Percentiles rank a stretch among this genome's conserved stretches.
Conservation (phyloP, 1,139 yeast genomes). For the Zygoascus sp. region DNA sequence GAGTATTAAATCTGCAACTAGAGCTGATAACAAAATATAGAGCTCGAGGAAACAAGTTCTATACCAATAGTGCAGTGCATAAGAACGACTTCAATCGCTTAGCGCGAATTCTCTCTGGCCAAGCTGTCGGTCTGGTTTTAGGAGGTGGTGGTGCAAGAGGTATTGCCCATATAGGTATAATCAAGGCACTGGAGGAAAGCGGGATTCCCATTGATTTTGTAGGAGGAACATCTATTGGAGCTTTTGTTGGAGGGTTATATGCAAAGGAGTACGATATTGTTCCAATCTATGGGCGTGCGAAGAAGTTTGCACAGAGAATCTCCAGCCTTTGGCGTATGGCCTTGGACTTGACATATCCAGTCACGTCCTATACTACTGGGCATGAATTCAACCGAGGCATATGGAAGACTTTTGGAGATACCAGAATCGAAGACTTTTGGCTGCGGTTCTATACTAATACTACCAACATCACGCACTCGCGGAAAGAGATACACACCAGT, state of each 20-base stretch:
- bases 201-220: conserved; percentile 92
- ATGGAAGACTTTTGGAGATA: conserved; percentile 92
- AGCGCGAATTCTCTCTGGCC: conserved; percentile 85
- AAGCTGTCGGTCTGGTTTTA: conserved; percentile 87
- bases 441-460: conserved; percentile 82
- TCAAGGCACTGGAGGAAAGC: conserved; percentile 86
- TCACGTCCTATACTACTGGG: conserved; percentile 92
- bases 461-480: conserved; percentile 91
- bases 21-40: conserved; percentile 34
- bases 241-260: conserved; percentile 91
- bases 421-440: conserved; percentile 96
- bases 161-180: conserved; percentile 83
- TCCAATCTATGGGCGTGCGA: conserved; percentile 84
- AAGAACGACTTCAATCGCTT: conserved; percentile 85
- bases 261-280: conserved; percentile 90
- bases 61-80: conserved; percentile 51
- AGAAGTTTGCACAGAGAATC: conserved; percentile 77
- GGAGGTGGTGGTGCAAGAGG: conserved; percentile 99
- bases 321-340: conserved; percentile 83
- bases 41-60: conserved; percentile 29
- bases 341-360: conserved; percentile 85
- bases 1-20: conserved; percentile 35
- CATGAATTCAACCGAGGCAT: conserved; percentile 95
- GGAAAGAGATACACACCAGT: conserved; percentile 88
- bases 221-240: conserved; percentile 96